Conservation (phyloP, 2,329 filamentous ascomycete genomes). For the Clonostachys rosea region DNA sequence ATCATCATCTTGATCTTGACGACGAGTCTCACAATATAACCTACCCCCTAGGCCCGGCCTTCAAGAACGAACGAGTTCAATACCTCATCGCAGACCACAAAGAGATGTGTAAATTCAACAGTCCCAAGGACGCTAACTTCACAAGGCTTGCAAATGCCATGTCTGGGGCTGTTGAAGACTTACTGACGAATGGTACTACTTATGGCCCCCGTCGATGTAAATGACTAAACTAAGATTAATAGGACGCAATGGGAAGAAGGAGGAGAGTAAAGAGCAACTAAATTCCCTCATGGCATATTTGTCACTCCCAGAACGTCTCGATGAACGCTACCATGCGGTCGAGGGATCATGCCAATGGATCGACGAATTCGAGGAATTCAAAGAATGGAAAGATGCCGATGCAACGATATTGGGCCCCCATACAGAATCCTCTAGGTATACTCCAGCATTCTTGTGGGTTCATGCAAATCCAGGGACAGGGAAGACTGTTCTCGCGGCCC, state of each 20-base stretch:
- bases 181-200: slow-evolving; percentile 9
- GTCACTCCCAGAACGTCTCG: slow-evolving; percentile 2
- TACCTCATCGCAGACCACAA: slow-evolving; percentile 19
- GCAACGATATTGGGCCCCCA: neutral
- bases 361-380: slow-evolving; percentile 12
- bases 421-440: neutral
- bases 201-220: neutral
- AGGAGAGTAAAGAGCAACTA: slow-evolving; percentile 5
- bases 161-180: slow-evolving; percentile 6
- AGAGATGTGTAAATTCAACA: slow-evolving; percentile 22
- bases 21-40: neutral
- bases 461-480: slow-evolving; percentile 4
- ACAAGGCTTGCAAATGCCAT: slow-evolving; percentile 15
- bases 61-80: slow-evolving; percentile 12
- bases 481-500: slow-evolving; percentile 2
- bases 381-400: slow-evolving; percentile 12
- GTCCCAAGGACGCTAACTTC: slow-evolving; percentile 16
- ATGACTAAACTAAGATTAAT: neutral
- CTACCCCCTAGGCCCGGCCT: slow-evolving; percentile 6
- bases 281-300: slow-evolving; percentile 6
- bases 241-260: slow-evolving; percentile 3
- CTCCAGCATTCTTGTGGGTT: slow-evolving; percentile 3
- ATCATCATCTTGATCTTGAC: neutral
- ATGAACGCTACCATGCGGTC: slow-evolving; percentile 12
- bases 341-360: slow-evolving; percentile 23